These are phyloP conservation scores for Pseudisothecium myosuroides DNA, from an alignment of 225 moss, liverwort and hornwort genomes.

Conservation along the genomic window DNA sequence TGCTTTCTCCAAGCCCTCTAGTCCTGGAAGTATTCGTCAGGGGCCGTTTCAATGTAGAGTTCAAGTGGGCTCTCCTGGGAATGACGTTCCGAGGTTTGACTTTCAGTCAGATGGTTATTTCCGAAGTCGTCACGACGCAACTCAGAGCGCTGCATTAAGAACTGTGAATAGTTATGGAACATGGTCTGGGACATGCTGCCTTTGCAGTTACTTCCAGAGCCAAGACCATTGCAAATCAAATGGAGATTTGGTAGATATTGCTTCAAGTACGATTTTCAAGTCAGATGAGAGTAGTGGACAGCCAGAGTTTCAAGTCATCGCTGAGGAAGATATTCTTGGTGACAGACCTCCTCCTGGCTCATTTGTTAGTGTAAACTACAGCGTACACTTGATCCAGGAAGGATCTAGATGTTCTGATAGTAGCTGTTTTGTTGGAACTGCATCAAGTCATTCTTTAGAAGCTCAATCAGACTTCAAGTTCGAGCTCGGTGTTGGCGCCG, in stretches of 20 bases:
- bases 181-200: conserved; percentile 51
- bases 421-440: not conserved
- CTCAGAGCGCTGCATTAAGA: conserved; percentile 78
- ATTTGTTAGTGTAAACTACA: conserved; percentile 58
- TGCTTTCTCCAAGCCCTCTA: not conserved
- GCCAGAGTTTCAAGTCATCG: conserved; percentile 9
- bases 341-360: conserved; percentile 58
- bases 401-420: not conserved
- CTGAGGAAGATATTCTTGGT: conserved; percentile 27
- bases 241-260: not conserved
- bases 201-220: conserved; percentile 25
- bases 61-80: conserved; percentile 34
- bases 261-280: conserved; percentile 1
- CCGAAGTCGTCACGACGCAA: conserved; percentile 77
- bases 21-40: conserved; percentile 19
- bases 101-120: conserved; percentile 61
- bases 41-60: conserved; percentile 61
- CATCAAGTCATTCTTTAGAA: conserved; percentile 26
- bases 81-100: not conserved
- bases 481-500: conserved; percentile 79
- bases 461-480: conserved; percentile 63
- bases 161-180: conserved; percentile 42
- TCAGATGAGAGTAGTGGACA: conserved; percentile 16
- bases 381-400: conserved; percentile 31
- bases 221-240: conserved; percentile 13